Conservation (phyloP, 306 rosid species). For the Begonia peltatifolia region DNA sequence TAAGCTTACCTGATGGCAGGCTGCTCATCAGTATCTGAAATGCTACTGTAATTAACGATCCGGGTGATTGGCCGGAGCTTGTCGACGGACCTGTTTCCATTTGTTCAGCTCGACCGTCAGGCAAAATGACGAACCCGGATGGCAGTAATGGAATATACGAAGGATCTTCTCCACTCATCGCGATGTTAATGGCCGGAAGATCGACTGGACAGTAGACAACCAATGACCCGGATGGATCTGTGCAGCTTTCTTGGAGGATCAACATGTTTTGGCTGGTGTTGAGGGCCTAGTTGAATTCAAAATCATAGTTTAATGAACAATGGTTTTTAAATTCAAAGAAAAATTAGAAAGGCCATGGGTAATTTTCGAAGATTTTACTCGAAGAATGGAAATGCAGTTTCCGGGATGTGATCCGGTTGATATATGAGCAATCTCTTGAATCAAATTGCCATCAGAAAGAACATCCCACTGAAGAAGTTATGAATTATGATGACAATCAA, state of each 20-base stretch:
- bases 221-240: slow-evolving; percentile 71
- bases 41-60: slow-evolving; percentile 67
- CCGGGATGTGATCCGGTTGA: slow-evolving; percentile 91
- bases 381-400: slow-evolving; percentile 76
- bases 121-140: slow-evolving; percentile 65
- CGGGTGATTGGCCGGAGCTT: slow-evolving; percentile 28
- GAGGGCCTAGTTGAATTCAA: slow-evolving; percentile 30
- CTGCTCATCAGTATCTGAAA: slow-evolving; percentile 80
- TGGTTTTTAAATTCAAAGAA: not conserved
- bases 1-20: slow-evolving; percentile 69
- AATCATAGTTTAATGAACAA: not conserved
- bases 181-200: slow-evolving; percentile 63
- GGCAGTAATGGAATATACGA: slow-evolving; percentile 77
- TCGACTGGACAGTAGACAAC: slow-evolving; percentile 87
- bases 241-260: slow-evolving; percentile 93
- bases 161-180: slow-evolving; percentile 91
- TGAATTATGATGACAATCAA: too few relatives aligned
- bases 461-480: slow-evolving; percentile 69
- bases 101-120: slow-evolving; percentile 36
- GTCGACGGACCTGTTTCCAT: slow-evolving; percentile 52
- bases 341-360: too few relatives aligned
- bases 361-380: slow-evolving; percentile 25
- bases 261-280: slow-evolving; percentile 80
- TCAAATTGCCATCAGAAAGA: slow-evolving; percentile 69
- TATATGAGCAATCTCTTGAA: slow-evolving; percentile 90